Evolutionary conservation across 768 basidiomycete species (phyloP).

Genomic region (Omphalotus guepiniiformis): DNA sequence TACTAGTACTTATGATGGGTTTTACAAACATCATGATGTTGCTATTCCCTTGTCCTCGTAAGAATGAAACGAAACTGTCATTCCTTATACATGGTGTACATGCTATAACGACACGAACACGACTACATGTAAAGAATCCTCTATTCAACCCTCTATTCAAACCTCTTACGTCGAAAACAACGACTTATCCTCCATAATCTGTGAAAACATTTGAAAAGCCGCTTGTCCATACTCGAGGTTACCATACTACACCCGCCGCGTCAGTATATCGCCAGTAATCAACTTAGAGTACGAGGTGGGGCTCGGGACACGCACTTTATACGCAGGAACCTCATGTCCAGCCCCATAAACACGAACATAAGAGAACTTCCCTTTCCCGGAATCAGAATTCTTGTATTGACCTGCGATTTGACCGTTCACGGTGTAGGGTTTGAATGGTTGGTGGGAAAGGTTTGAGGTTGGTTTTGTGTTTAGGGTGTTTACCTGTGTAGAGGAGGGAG

Average conservation of each 20-base stretch:
- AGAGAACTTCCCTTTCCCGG: constrained; percentile 40
- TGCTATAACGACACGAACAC: no score
- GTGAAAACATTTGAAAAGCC: constrained; percentile 19
- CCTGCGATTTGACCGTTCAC: constrained; percentile 34
- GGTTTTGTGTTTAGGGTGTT: constrained; percentile 28
- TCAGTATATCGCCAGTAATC: no score
- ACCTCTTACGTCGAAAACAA: constrained; percentile 21
- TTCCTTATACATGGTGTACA: no score
- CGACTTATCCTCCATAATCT: constrained; percentile 18
- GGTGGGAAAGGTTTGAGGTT: constrained; percentile 23
- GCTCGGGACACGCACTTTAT: constrained; percentile 11
- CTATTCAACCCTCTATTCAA: no score
- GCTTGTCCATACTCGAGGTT: constrained; percentile 18
- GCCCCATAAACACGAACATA: constrained; percentile 34
- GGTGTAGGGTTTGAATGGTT: constrained; percentile 31
- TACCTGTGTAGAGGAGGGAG: constrained; percentile 1
- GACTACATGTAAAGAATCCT: no score
- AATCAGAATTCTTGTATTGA: constrained; percentile 41
- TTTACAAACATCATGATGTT: no score
- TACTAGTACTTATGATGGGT: no score
- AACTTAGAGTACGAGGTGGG: neutral
- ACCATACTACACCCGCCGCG: constrained; percentile 11
- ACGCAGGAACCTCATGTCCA: constrained; percentile 28
- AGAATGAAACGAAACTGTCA: no score
- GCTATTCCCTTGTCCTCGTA: no score